Evolutionary conservation across 2,329 filamentous ascomycete genomes (phyloP).

Genomic region (Graphilbum fragrans): DNA sequence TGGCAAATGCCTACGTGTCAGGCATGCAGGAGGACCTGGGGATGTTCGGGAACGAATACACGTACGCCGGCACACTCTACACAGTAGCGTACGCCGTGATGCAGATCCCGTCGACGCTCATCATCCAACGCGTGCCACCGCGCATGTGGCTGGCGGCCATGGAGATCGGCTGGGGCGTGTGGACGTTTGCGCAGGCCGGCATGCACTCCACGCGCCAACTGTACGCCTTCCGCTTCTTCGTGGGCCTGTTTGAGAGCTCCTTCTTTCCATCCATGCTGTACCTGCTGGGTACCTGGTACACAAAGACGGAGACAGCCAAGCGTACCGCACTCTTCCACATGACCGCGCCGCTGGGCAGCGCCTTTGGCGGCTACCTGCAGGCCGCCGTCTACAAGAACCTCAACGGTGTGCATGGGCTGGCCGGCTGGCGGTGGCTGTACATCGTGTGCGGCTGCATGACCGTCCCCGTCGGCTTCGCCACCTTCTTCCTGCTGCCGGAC

Average conservation of each 20-base stretch:
- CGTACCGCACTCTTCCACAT: constrained; percentile 50
- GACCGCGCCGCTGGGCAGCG: constrained; percentile 33
- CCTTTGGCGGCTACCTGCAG: constrained; percentile 18
- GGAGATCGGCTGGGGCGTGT: constrained; percentile 17
- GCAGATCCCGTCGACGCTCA: constrained; percentile 46
- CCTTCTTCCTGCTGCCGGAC: constrained; percentile 16
- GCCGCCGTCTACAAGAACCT: constrained; percentile 17
- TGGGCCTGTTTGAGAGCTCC: constrained; percentile 19
- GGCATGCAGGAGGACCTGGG: constrained; percentile 16
- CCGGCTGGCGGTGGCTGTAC: constrained; percentile 22
- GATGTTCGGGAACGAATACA: constrained; percentile 15
- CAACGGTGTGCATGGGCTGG: constrained; percentile 16
- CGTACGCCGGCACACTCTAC: constrained; percentile 12
- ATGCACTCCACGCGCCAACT: constrained; percentile 13
- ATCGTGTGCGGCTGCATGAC: constrained; percentile 18
- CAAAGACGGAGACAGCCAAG: constrained; percentile 45
- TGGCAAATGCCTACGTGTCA: constrained; percentile 9
- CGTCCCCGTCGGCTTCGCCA: constrained; percentile 15
- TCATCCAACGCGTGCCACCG: constrained; percentile 48
- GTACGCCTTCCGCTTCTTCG: constrained; percentile 19
- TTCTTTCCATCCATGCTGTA: constrained; percentile 18
- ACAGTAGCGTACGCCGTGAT: constrained; percentile 16
- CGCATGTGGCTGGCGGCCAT: constrained; percentile 43
- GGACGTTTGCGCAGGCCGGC: constrained; percentile 18
- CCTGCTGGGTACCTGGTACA: constrained; percentile 40